Evolutionary conservation across 805 yeast species (phyloP), one percentile per base, ranked within the genome.

Genomic region (Nakazawaea molendinolei): DNA sequence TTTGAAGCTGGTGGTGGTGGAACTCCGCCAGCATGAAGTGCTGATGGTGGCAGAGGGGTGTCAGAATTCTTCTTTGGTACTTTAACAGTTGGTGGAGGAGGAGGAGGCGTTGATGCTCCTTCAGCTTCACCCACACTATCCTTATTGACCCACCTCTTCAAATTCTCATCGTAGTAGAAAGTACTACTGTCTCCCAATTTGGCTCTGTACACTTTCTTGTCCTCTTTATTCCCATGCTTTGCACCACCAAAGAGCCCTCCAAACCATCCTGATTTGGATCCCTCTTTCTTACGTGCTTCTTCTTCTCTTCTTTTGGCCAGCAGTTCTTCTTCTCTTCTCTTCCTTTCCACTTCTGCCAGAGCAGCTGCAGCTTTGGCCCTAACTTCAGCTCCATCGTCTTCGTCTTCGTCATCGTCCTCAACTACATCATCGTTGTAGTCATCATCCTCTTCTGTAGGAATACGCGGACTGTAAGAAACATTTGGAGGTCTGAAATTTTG

Each of bases 71-170:
- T 44, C 16, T 48, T 40, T 14, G 46, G 45, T 36, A 56, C 56
- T 44, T 53, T 63, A 49, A 69, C 69, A 46, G 49, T 55, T 18
- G 79, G 78, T 1, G 79, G 74, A 4, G 94, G 92, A 4, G 95
- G 90, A 3, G 90, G 80, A 2, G 80, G 76, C 3, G 74, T 69
- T 1, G 74, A 57, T 5, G 65, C 58, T 32, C 62, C 65, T 34
- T 67, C 58, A 33, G 81, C 89, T 51, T 75, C 92, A 33, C 71
- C 65, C 18, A 79, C 72, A 4, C 74, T 76, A 43, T 76, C 73
- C 38, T 73, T 74, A 51, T 86, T 79, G 35, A 92, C 75, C 96
- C 97, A 92, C 50, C 95, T 72, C 53, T 81, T 79, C 51, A 82
- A 69, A 41, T 82, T 76, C 48, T 85, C 90, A 60, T 89, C 95